Base-by-base conservation (phyloP, 1,284 basidiomycete genomes). In the Rhodotorula sp. region DNA sequence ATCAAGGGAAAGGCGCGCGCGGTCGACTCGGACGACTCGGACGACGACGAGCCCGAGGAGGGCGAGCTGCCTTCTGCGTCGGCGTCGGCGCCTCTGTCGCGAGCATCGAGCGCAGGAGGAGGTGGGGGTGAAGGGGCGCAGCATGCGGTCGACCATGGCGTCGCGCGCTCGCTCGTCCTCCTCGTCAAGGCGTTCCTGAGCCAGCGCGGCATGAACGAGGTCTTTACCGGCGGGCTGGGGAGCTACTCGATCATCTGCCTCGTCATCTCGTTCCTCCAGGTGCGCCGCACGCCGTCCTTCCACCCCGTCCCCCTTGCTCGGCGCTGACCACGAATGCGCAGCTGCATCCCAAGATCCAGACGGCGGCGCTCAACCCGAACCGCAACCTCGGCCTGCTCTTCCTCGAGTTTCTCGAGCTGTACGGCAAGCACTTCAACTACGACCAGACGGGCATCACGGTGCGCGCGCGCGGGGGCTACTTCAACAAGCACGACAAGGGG, bases 401-500 rank as follows among this genome's bases (percentile, higher is more conserved):
- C 45, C 87, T 98, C 84, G 96, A 99, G 81, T 95, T 98, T 80
- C 95, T 99, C 78, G 95, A 99, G 84, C 85, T 97, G 14, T 98
- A 98, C 80, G 96, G 95, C 19, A 85, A 87, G 68, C 89, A 90
- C 80, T 98, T 97, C 86, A 95, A 96, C 81, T 96, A 92, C 76
- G 87, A 90, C 70, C 88, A 90, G 77, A 88, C 90, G 74, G 95
- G 95, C 9, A 92, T 99, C 76, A 94, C 92, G 3, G 81, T 99
- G 25, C 86, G 90, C 50, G 86, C 90, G 57, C 92, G 92, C 10
- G 94, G 94, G 12, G 87, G 85, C 48, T 96, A 97, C 82, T 97
- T 88, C 79, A 86, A 84, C 81, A 97, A 97, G 82, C 82, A 84
- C 56, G 84, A 87, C 61, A 83, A 91, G 72, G 93, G 93, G 0